phyloP scores from a whole-genome alignment of 805 yeast species.

The Suhomyces faveliae region DNA sequence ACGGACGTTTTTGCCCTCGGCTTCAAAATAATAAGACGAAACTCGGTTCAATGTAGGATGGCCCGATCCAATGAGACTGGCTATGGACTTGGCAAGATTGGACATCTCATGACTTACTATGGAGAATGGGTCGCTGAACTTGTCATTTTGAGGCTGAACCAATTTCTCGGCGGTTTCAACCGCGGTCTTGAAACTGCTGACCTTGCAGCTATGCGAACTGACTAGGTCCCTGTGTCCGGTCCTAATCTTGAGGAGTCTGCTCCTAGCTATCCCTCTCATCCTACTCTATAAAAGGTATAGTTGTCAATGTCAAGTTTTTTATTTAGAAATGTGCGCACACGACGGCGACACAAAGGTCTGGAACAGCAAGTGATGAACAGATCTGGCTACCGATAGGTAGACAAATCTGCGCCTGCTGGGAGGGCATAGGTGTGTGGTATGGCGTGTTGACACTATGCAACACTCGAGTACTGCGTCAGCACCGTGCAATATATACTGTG shows the following conservation, averaged over 20 bases:
- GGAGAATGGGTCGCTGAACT: constrained; percentile 78
- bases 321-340: neutral
- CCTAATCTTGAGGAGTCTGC: neutral
- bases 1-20: constrained; percentile 93
- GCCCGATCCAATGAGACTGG: constrained; percentile 83
- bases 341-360: neutral
- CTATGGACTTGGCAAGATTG: constrained; percentile 80
- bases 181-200: constrained; percentile 46
- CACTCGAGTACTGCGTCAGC: no score
- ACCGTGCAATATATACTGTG: no score
- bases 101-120: constrained; percentile 94
- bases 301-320: neutral
- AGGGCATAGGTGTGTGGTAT: neutral
- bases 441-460: no score
- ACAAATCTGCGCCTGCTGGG: no score
- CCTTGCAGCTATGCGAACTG: neutral
- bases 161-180: constrained; percentile 70
- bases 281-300: neutral
- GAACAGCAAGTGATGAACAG: no score
- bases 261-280: neutral
- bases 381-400: no score
- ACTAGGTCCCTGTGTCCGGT: neutral
- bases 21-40: constrained; percentile 91
- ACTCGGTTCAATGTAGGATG: constrained; percentile 92
- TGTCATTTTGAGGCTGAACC: constrained; percentile 56